Base-by-base conservation (phyloP, 1,139 yeast genomes). In the Sugiyamaella pinicola region DNA sequence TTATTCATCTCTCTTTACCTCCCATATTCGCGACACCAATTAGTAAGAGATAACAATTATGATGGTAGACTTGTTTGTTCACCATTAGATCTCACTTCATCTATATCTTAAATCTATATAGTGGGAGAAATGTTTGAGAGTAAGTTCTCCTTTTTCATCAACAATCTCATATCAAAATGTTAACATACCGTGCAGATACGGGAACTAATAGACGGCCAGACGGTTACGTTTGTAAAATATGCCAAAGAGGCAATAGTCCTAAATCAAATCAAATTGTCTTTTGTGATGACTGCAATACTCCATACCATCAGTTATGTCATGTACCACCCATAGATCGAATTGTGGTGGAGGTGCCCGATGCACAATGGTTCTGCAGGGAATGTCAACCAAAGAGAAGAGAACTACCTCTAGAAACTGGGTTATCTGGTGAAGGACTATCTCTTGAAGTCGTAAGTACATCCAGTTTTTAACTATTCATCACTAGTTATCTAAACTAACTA, bases 281-380 rank as follows among this genome's bases (percentile, higher is more conserved):
- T 52, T 74, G 77, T 55, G 74, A 71, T 57, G 74, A 72, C 38
- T 74, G 77, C 62, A 65, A 68, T 39, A 69, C 73, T 6, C 75
- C 77, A 1, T 74, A 70, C 56, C 77, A 74, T 51, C 75, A 74
- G 55, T 63, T 72, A 17, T 74, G 77, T 56, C 77, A 74, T 60
- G 63, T 63, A n/a, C 77, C 77, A 13, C 70, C 68, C 9, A 71
- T 74, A 31, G 77, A 73, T 49, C 61, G 74, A 13, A 64, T 72
- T n/a, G 72, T 70, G 17, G 73, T 74, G 5, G 75, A 71, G 38
- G 71, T 74, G n/a, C 72, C 74, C 1, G 77, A 74, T 49, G 75
- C 75, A 3, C 72, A 71, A 58, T 74, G 77, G 77, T 73, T 70
- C 58, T 74, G 78, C 58, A 63, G 64, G 46, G 70, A 70, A 41